Base-by-base conservation (phyloP, 768 basidiomycete species). In the Amyloporia xantha region DNA sequence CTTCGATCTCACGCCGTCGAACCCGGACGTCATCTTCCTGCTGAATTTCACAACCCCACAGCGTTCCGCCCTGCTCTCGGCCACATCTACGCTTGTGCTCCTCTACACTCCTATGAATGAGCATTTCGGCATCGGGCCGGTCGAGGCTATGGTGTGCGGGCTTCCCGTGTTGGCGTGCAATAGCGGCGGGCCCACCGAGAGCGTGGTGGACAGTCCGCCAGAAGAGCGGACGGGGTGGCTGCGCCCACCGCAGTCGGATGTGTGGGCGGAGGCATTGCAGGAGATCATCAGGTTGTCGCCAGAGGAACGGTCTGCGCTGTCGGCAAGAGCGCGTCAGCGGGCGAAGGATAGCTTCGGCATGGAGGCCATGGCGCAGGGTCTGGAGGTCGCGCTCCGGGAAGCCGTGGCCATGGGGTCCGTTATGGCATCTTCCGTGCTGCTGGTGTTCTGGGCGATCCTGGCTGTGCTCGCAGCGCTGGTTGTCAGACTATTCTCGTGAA, bases 101-200 rank as follows among this genome's bases (percentile, higher is more conserved):
- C 74, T 99, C 5, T 99, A 99, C 64, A 99, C 95, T 0, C 96
- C 95, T 0, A 71, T 78, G 6, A 95, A 95, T 64, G 95, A 99
- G 59, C 95, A 99, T 64, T 96, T 98, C 63, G 96, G 95, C 1
- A 97, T 99, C 56, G 94, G 86, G 0, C 95, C 96, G 2, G 78
- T 97, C 2, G 95, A 99, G 64, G 93, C 81, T 0, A 97, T 97
- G 92, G 77, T 82, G 6, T 93, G 88, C 41, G 91, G 92, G 2
- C 65, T 98, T 0, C 92, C 94, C 0, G 86, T 98, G 1, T 68
- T 99, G 17, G 94, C 93, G 0, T 91, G 86, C 58, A 68, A 90
- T 60, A 83, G 78, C 50, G 91, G 90, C 13, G 95, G 95, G 2
- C 96, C 96, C 7, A 88, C 81, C 1, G 96, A 99, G 68, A 95